These are phyloP conservation scores for Rhizopus arrhizus DNA, from an alignment of 371 early-diverging fungal species.

Conservation along the genomic window DNA sequence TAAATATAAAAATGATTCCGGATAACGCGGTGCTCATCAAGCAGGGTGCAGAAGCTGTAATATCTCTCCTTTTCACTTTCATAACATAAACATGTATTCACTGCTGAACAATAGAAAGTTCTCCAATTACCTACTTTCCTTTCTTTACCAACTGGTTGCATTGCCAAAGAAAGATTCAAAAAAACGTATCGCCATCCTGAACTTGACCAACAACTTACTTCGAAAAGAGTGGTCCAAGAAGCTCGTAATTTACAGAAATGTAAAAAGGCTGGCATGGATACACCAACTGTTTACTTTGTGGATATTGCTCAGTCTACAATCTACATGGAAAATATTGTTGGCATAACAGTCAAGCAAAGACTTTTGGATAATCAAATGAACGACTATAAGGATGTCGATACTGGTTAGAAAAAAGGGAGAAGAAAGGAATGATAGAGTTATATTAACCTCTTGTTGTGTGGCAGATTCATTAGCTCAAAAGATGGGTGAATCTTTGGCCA, in stretches of 20 bases:
- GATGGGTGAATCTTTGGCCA: constrained; percentile 75
- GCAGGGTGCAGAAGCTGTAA: constrained; percentile 45
- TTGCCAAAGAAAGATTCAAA: constrained; percentile 76
- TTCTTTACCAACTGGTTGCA: constrained; percentile 35
- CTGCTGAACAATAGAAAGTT: background rate
- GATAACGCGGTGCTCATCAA: constrained; percentile 33
- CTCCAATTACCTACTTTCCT: constrained; percentile 26
- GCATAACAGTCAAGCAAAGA: constrained; percentile 74
- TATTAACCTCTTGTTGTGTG: background rate
- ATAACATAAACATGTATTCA: background rate
- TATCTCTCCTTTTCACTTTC: background rate
- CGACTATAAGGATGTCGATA: constrained; percentile 38
- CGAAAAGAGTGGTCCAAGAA: constrained; percentile 78
- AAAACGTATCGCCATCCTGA: constrained; percentile 92
- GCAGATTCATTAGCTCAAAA: constrained; percentile 47
- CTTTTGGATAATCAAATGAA: constrained; percentile 48
- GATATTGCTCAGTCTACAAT: constrained; percentile 71
- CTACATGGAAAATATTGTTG: constrained; percentile 86
- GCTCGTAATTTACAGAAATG: constrained; percentile 80
- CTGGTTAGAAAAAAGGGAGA: constrained; percentile 20
- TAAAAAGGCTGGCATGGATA: constrained; percentile 72
- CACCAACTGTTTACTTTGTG: constrained; percentile 82
- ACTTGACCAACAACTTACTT: constrained; percentile 83
- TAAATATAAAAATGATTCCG: constrained; percentile 12
- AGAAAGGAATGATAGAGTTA: background rate